Evolutionary conservation across 257 asterid species (phyloP).

Genomic region (Catharanthus roseus): DNA sequence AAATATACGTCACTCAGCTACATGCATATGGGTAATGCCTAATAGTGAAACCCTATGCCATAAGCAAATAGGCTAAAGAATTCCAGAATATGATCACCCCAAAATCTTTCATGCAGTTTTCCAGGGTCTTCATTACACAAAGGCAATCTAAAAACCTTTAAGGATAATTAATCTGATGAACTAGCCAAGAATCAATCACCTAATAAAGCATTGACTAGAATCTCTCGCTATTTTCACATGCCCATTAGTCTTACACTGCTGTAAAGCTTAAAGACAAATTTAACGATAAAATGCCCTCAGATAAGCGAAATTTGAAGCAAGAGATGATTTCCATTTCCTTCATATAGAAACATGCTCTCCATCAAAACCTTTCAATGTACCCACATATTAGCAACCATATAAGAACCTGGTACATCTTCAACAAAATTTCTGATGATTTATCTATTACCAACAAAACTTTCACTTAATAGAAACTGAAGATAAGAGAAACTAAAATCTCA

Average conservation of each 20-base stretch:
- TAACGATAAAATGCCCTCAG: neutral
- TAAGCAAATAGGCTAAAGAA: neutral
- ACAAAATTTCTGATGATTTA: neutral
- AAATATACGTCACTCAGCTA: neutral
- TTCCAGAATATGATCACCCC: neutral
- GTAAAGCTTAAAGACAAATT: neutral
- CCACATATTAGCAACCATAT: neutral
- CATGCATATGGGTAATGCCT: too few relatives aligned
- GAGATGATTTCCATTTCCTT: neutral
- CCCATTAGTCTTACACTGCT: neutral
- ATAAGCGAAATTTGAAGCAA: neutral
- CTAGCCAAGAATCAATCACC: neutral
- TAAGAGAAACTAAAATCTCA: neutral
- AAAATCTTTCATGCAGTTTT: neutral
- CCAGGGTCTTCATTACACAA: neutral
- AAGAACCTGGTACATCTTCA: neutral
- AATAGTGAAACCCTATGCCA: neutral
- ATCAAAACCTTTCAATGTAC: neutral
- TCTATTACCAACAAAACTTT: neutral
- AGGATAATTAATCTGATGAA: neutral
- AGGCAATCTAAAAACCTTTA: neutral
- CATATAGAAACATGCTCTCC: neutral
- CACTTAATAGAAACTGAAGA: slow-evolving; percentile 1
- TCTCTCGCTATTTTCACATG: neutral
- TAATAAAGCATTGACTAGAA: slow-evolving; percentile 4